Conservation (phyloP, 179 eudicot species). For the Heliamphora pulchella region DNA sequence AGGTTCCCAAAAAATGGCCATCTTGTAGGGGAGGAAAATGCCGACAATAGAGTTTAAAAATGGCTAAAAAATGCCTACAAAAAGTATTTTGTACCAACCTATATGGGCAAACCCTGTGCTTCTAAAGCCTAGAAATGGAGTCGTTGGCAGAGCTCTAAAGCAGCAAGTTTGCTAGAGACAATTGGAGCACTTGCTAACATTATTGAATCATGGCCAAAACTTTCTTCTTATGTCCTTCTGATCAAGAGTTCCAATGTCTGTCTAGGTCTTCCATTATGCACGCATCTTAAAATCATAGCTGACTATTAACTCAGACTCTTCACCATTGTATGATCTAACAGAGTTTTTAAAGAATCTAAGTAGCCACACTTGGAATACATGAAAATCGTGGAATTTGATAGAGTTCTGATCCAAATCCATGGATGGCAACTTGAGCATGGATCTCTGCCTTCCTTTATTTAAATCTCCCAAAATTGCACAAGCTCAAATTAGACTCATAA, state of each 20-base stretch:
- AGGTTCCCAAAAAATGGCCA: too few relatives aligned
- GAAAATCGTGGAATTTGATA: conserved; percentile 19
- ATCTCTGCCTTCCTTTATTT: conserved; percentile 18
- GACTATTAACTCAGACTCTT: conserved; percentile 20
- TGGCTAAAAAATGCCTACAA: too few relatives aligned
- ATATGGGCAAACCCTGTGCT: conserved; percentile 15
- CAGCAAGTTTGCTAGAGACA: conserved; percentile 19
- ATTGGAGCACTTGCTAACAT: conserved; percentile 20
- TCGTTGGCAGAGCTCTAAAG: conserved; percentile 20
- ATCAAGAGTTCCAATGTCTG: conserved; percentile 19
- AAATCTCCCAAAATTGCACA: conserved; percentile 20
- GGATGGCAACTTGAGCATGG: conserved; percentile 20
- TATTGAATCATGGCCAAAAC: conserved; percentile 13
- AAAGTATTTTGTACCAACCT: conserved; percentile 21
- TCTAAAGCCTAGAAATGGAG: conserved; percentile 18
- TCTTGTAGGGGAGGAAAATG: too few relatives aligned
- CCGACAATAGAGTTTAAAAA: too few relatives aligned
- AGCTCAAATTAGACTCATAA: conserved; percentile 18
- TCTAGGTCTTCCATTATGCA: conserved; percentile 17
- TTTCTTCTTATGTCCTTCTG: conserved; percentile 19
- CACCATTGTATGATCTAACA: conserved; percentile 14
- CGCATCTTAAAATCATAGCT: conserved; percentile 18
- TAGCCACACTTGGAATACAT: conserved; percentile 24
- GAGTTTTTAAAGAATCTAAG: conserved; percentile 12
- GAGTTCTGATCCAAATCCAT: conserved; percentile 18